Evolutionary conservation across 2,329 filamentous ascomycete genomes (phyloP).

Genomic region (Diaporthe velutina): DNA sequence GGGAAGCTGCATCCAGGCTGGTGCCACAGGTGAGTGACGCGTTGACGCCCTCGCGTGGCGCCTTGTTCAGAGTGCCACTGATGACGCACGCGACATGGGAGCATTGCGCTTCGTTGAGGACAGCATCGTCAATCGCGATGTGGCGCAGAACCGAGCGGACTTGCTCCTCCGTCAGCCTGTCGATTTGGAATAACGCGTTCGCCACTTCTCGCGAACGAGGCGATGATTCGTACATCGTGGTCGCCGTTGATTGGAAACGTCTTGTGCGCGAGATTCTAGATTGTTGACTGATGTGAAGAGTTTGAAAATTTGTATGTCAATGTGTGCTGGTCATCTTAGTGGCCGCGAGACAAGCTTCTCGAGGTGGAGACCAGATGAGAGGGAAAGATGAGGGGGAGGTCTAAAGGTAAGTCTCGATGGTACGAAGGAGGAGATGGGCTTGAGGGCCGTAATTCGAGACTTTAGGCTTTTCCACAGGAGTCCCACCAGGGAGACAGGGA

Average conservation of each 20-base stretch:
- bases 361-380: neutral
- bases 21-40: neutral
- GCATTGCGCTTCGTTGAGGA: slow-evolving; percentile 4
- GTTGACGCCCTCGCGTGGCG: neutral
- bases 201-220: neutral
- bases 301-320: neutral
- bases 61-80: slow-evolving; percentile 1
- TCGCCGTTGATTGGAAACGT: neutral
- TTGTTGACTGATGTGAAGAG: neutral
- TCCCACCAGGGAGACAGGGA: accelerated
- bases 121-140: slow-evolving; percentile 3
- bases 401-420: neutral
- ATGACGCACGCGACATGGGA: slow-evolving; percentile 11
- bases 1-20: neutral
- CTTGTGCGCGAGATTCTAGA: accelerated
- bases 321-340: neutral
- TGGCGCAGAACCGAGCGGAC: neutral
- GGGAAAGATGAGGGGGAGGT: neutral
- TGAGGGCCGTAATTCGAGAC: neutral
- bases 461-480: too few relatives aligned
- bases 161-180: neutral
- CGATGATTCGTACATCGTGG: neutral
- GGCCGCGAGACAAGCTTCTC: neutral
- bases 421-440: too few relatives aligned
- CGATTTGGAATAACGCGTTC: slow-evolving; percentile 1